Percentiles rank a stretch among this genome's conserved stretches.
Evolutionary conservation across 2,329 filamentous ascomycete genomes (phyloP).

Genomic region (Sporothrix phasma): DNA sequence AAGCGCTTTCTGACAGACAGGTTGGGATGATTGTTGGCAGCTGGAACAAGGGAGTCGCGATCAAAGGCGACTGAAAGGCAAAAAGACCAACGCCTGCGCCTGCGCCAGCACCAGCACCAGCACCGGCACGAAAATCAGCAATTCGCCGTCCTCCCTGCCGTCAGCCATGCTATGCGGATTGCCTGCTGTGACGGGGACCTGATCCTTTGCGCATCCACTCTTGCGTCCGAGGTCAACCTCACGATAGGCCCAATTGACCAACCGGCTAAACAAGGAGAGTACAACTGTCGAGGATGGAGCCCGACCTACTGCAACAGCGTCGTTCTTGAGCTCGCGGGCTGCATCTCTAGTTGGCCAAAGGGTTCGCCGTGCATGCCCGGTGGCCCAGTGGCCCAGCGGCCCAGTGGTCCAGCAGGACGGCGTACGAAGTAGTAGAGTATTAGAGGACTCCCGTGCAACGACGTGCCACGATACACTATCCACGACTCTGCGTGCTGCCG

Average conservation of each 20-base stretch:
- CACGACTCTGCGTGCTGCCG: slow-evolving; percentile 1
- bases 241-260: no score
- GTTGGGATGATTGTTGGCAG: neutral
- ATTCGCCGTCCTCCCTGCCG: neutral
- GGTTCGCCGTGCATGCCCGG: no score
- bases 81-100: neutral
- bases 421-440: no score
- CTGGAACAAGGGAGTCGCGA: neutral
- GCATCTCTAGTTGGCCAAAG: neutral
- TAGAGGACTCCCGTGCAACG: no score
- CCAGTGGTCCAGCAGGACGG: no score
- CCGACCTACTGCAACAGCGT: no score
- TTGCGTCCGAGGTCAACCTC: neutral
- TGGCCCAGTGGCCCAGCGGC: no score
- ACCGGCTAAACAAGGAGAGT: neutral
- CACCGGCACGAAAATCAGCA: no score
- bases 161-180: neutral
- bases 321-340: neutral
- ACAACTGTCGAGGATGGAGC: neutral
- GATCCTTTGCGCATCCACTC: neutral
- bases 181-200: neutral
- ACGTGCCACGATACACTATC: neutral
- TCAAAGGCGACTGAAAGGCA: neutral
- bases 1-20: neutral
- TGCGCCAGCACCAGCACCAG: no score